These are phyloP conservation scores for Xylariaceae sp. DNA, from an alignment of 2,329 filamentous ascomycete species.

Conservation along the genomic window DNA sequence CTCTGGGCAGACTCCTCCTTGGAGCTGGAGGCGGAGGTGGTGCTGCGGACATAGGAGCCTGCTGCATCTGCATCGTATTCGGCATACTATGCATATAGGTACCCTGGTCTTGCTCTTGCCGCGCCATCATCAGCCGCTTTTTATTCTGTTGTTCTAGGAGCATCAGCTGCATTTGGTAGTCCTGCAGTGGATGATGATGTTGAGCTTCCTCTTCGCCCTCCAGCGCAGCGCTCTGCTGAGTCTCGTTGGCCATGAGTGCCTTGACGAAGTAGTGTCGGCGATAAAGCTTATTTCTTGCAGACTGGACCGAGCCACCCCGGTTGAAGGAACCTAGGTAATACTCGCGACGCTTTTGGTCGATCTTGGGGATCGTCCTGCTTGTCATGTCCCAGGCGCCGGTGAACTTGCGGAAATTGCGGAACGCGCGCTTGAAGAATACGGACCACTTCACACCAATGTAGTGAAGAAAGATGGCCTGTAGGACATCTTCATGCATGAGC, in stretches of 20 bases:
- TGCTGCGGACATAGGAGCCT: background rate
- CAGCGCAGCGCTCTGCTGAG: constrained; percentile 19
- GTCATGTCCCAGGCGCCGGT: constrained; percentile 36
- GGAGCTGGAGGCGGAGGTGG: background rate
- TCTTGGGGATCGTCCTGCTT: constrained; percentile 28
- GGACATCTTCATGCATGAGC: constrained; percentile 52
- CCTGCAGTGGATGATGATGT: constrained; percentile 10
- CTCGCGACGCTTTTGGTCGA: constrained; percentile 27
- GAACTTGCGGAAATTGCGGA: constrained; percentile 33
- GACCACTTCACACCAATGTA: constrained; percentile 49
- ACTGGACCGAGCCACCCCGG: constrained; percentile 25
- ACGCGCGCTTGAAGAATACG: constrained; percentile 39
- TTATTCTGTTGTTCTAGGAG: background rate
- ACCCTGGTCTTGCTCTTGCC: background rate
- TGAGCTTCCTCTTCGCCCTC: constrained; percentile 42
- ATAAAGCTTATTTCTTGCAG: constrained; percentile 33
- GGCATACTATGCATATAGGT: no score
- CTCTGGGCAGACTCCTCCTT: background rate
- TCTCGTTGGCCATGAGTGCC: constrained; percentile 36
- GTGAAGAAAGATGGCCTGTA: constrained; percentile 51
- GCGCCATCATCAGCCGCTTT: background rate
- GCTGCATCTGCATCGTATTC: background rate
- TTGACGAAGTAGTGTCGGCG: constrained; percentile 45
- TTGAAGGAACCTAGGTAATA: constrained; percentile 38
- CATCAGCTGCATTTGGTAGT: background rate